These are phyloP conservation scores for Phytophthora megakarya DNA, from an alignment of 352 stramenopile genomes.

Conservation along the genomic window DNA sequence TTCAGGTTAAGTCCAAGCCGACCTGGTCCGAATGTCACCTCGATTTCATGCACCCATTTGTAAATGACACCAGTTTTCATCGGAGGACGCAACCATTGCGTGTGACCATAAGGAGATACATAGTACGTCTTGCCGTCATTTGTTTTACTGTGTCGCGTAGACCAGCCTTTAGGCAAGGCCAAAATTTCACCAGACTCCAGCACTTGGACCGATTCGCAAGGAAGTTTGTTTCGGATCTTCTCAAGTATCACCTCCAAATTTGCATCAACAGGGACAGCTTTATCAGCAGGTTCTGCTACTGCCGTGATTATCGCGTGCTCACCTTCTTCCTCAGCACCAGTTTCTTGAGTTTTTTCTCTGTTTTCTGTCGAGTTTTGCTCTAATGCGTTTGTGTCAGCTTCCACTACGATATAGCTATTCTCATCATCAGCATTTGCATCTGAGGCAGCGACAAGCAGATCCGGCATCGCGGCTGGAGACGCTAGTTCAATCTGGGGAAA, in stretches of 20 bases:
- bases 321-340: slow-evolving; percentile 12
- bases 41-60: slow-evolving; percentile 84
- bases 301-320: slow-evolving; percentile 58
- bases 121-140: slow-evolving; percentile 88
- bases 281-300: slow-evolving; percentile 37
- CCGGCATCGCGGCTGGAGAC: slow-evolving; percentile 36
- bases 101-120: slow-evolving; percentile 83
- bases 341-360: slow-evolving; percentile 10
- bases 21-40: slow-evolving; percentile 81
- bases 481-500: slow-evolving; percentile 33
- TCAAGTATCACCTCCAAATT: slow-evolving; percentile 64
- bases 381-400: slow-evolving; percentile 23
- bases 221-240: slow-evolving; percentile 65
- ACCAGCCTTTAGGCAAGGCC: slow-evolving; percentile 80
- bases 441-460: slow-evolving; percentile 19
- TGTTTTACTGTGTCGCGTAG: slow-evolving; percentile 79
- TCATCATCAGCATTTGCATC: slow-evolving; percentile 17
- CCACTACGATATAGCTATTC: neutral
- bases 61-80: slow-evolving; percentile 80
- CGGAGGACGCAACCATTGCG: slow-evolving; percentile 79
- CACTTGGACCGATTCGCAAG: slow-evolving; percentile 65
- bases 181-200: slow-evolving; percentile 76
- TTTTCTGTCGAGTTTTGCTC: slow-evolving; percentile 19
- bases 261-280: slow-evolving; percentile 51
- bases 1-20: slow-evolving; percentile 84